Evolutionary conservation across 345 rosid genomes (phyloP).

Genomic region (Citrus trifoliata): DNA sequence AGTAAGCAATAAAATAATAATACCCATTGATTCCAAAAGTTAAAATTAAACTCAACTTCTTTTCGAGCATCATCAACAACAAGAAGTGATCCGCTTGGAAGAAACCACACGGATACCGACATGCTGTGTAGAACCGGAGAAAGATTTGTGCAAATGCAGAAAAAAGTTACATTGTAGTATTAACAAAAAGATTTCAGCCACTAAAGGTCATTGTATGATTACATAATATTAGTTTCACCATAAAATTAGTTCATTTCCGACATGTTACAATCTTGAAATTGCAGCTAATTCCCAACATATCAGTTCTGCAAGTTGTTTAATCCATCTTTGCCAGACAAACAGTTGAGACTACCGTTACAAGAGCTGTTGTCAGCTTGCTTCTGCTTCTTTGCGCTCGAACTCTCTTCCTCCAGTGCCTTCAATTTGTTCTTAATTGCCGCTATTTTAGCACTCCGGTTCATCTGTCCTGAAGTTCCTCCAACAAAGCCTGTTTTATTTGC

Average conservation of each 20-base stretch:
- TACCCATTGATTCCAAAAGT: too few relatives aligned
- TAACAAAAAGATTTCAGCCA: background rate
- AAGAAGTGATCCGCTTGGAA: too few relatives aligned
- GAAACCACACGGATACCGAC: too few relatives aligned
- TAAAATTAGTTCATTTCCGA: background rate
- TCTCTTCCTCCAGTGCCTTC: conserved; percentile 72
- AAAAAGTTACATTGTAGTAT: background rate
- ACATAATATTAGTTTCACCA: background rate
- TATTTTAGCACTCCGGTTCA: conserved; percentile 65
- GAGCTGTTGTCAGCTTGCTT: conserved; percentile 35
- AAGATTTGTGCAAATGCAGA: background rate
- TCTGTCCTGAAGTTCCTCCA: conserved; percentile 49
- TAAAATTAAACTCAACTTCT: too few relatives aligned
- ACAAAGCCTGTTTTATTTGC: conserved; percentile 31
- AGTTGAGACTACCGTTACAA: background rate
- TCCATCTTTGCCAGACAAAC: conserved; percentile 2
- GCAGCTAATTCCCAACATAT: too few relatives aligned
- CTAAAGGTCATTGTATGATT: background rate
- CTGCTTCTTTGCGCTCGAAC: conserved; percentile 53
- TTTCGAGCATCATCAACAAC: too few relatives aligned
- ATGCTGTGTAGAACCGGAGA: background rate
- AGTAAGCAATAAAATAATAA: too few relatives aligned
- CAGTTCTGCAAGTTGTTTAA: background rate
- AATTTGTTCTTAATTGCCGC: conserved; percentile 89
- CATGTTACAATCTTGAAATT: background rate